Evolutionary conservation across 345 rosid species (phyloP), one percentile per base, ranked within the genome.

Genomic region (Raphanus raphanistrum): DNA sequence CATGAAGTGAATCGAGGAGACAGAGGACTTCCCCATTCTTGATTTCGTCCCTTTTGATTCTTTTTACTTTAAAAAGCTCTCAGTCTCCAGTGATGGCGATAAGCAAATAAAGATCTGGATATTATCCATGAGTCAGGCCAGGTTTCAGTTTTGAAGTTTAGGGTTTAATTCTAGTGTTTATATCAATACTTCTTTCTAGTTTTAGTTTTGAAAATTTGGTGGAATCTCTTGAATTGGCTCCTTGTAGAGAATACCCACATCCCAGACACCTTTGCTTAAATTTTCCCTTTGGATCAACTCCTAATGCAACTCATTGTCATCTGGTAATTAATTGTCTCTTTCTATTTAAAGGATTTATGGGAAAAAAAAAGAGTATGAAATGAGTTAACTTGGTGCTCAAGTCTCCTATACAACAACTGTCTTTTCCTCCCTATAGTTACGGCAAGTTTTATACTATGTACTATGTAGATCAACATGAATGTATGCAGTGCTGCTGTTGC

Each of bases 241-340:
- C 94, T 48, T 90, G 93, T 63, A 87, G 97, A 81, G 97, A 90
- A 63, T 90, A 85, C 52, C 92, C 96, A 13, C 98, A 92, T 84
- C 78, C 94, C 28, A 86, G 96, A 74, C 85, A 89, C 82, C 79
- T 85, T 0, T 90, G 98, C 29, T 35, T 77, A 16, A 82, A 80
- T 2, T 89, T 66, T 66, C 94, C 94, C 2, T 92, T 90, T 79
- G 86, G 75, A 6, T 58, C 77, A 16, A 86, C 90, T 4, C 75
- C 86, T 35, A 90, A 87, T 16, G 81, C 81, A 76, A 81, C 7
- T 8, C 73, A 79, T 6, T 92, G 91, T 52, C 58, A 79, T 43
- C 21, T 82, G 87, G 97, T 88, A 52, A 16, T 52, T 52, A 52
- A 25, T 52, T 5, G 55, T 13, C 17, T 50, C 55, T 50, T 52